A percentile compares a stretch with the other conserved stretches of the same genome.
Evolutionary conservation across 306 rosid genomes (phyloP).

Genomic region (Ziziphus jujuba): DNA sequence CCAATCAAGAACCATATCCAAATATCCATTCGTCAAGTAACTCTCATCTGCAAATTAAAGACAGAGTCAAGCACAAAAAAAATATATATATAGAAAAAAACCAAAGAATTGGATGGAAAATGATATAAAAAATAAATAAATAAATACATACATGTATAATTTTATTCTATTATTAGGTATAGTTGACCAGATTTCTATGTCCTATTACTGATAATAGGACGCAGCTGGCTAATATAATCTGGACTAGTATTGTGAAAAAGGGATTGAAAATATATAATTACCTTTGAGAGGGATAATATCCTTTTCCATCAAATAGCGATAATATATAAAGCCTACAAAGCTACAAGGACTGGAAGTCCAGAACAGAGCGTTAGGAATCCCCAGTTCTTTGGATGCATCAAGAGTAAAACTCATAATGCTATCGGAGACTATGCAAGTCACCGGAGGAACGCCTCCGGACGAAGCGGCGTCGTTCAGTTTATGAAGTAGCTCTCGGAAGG

Average conservation of each 20-base stretch:
- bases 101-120: too few relatives aligned
- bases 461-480: conserved; percentile 27
- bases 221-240: too few relatives aligned
- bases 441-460: conserved; percentile 27
- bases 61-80: too few relatives aligned
- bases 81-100: too few relatives aligned
- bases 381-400: conserved; percentile 41
- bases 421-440: conserved; percentile 49
- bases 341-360: conserved; percentile 61
- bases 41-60: conserved; percentile 33
- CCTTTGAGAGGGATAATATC: conserved; percentile 59
- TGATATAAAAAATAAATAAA: too few relatives aligned
- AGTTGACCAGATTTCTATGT: too few relatives aligned
- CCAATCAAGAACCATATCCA: conserved; percentile 47
- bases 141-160: too few relatives aligned
- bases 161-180: too few relatives aligned
- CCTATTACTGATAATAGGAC: too few relatives aligned
- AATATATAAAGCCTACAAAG: conserved; percentile 36
- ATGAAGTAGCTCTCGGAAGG: conserved; percentile 38
- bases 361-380: conserved; percentile 41
- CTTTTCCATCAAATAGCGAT: conserved; percentile 16
- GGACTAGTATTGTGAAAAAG: too few relatives aligned
- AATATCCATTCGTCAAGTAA: conserved; percentile 35
- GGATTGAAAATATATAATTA: background rate
- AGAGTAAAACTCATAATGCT: conserved; percentile 44